Base-by-base conservation (phyloP, 345 rosid species). In the Durio zibethinus region DNA sequence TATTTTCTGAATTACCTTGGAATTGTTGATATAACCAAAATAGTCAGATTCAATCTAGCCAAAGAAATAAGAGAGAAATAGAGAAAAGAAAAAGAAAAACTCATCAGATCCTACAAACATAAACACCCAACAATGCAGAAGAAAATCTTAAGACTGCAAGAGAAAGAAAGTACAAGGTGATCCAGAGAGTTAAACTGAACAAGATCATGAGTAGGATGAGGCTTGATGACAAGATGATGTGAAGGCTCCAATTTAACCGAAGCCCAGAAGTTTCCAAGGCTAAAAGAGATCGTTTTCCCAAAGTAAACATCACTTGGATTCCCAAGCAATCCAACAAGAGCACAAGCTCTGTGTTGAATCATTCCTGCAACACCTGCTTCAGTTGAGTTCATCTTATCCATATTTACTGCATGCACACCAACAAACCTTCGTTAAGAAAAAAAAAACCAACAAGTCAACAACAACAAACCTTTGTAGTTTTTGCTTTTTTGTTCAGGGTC, bases 271-370 rank as follows among this genome's bases (percentile, higher is more conserved):
- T 93, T 93, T 16, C 80, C 86, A 43, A 90, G 86, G 36, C 83
- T 84, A 82, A 90, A 82, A 31, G 97, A 88, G 72, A 93, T 90
- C 0, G 93, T 81, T 35, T 92, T 89, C 53, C 97, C 97, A 29
- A 76, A 85, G 80, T 91, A 93, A 0, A 93, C 96, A 66, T 93
- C 96, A 75, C 97, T 93, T 0, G 97, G 97, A 25, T 91, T 93
- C 5, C 97, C 97, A 5, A 93, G 78, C 7, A 87, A 78, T 2
- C 97, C 97, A 12, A 91, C 83, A 52, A 96, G 82, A 9, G 96
- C 97, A 48, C 85, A 83, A 1, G 89, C 85, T 48, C 84, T 88
- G 74, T 86, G 94, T 84, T 89, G 88, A 62, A 90, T 86, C 48
- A 33, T 78, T 52, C 35, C 80, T 76, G 70, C 29, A 45, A 23